Evolutionary conservation across 2,329 filamentous ascomycete genomes (phyloP).

Genomic region (Clonostachys rhizophaga): DNA sequence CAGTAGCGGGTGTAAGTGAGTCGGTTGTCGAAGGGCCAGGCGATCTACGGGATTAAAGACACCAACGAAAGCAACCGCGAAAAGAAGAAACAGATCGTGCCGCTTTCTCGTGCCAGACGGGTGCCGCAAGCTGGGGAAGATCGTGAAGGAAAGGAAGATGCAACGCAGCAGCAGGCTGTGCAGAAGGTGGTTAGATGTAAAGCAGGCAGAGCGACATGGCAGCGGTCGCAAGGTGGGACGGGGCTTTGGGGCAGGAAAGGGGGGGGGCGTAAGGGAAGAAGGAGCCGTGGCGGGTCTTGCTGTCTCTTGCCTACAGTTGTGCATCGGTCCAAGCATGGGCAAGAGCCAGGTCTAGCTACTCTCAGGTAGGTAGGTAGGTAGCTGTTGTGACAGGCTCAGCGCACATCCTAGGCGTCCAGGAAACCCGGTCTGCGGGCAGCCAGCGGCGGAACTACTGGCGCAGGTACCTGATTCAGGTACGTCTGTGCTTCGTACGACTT

Average conservation of each 20-base stretch:
- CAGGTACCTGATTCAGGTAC: no score
- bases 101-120: constrained; percentile 5
- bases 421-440: no score
- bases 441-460: no score
- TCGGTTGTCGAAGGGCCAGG: background rate
- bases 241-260: background rate
- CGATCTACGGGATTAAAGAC: background rate
- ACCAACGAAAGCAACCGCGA: background rate
- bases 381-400: no score
- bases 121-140: background rate
- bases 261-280: background rate
- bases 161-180: background rate
- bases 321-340: no score
- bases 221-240: background rate
- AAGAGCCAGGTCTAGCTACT: no score
- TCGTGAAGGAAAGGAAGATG: background rate
- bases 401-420: no score
- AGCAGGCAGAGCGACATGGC: background rate
- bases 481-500: no score
- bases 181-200: background rate
- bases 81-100: background rate
- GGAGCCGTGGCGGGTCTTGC: background rate
- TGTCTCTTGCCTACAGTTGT: no score
- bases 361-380: no score
- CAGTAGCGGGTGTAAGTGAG: no score